phyloP scores from a whole-genome alignment of 2,329 filamentous ascomycete species.

The Fusarium floridanum region DNA sequence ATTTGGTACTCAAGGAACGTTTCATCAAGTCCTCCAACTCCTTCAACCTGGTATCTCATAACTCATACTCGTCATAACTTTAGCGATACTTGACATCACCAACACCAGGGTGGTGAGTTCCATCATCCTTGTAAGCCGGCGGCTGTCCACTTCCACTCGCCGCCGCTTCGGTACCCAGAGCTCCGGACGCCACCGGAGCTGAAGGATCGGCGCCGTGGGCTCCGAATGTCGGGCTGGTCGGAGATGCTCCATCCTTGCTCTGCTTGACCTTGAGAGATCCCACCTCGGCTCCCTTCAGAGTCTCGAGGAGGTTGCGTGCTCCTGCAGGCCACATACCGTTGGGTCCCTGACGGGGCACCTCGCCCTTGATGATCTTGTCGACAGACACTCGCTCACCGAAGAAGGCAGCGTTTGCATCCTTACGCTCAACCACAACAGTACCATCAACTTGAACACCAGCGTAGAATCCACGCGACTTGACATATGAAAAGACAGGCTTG shows the following conservation, averaged over 20 bases:
- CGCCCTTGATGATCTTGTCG: conserved; percentile 62
- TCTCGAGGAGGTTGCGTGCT: conserved; percentile 47
- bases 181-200: conserved; percentile 24
- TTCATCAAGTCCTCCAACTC: background rate
- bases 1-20: background rate
- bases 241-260: conserved; percentile 21
- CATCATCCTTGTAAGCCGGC: conserved; percentile 44
- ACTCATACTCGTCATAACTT: background rate
- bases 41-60: conserved; percentile 37
- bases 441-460: conserved; percentile 89
- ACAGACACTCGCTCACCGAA: conserved; percentile 74
- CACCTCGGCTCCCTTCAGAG: conserved; percentile 51
- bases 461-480: conserved; percentile 91
- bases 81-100: conserved; percentile 46
- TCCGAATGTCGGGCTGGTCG: conserved; percentile 23
- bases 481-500: conserved; percentile 72
- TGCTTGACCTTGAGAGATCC: conserved; percentile 42
- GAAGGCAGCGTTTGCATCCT: conserved; percentile 89
- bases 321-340: conserved; percentile 51
- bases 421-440: conserved; percentile 85
- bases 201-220: conserved; percentile 18
- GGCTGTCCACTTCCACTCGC: conserved; percentile 28
- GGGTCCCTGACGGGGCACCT: conserved; percentile 45
- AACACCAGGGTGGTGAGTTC: conserved; percentile 38
- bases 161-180: conserved; percentile 1